Evolutionary conservation across 192 early-diverging fungal genomes (phyloP), one percentile per base, ranked within the genome.

Genomic region (Diversispora eburnea): DNA sequence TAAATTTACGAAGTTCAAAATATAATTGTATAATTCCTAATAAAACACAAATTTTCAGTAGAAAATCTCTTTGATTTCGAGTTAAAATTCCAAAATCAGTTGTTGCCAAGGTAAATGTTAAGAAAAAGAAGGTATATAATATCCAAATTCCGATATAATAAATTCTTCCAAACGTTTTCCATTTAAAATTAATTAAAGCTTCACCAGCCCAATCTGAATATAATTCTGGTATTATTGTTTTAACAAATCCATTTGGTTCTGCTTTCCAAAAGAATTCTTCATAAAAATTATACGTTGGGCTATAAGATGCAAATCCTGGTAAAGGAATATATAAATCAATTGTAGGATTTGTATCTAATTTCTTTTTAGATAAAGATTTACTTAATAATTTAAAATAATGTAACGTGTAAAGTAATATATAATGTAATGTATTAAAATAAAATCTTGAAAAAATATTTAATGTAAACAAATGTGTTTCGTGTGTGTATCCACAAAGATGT

Each of bases 131-230:
- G 6, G 20, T 19, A 17, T 47, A 65, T 15, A 48, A 5, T 5
- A 65, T 17, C 46, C 63, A 43, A n/a, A 45, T 65, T 22, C 8
- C 13, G 17, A 1, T 19, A 20, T 65, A 65, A 47, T 47, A 65
- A 19, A 15, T 9, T 65, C 7, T 47, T 19, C 63, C 63, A 65
- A 65, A 65, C 17, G 5, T 48, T 45, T 47, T 46, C 63, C 63
- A 65, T 65, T 65, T 65, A 22, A 65, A 65, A 45, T 65, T 65
- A 20, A 65, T 7, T 43, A 65, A 8, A 20, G 63, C 42, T 65
- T 65, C 63, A 8, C 22, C 20, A 20, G 43, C 22, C 64, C 64
- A 66, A 60, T 60, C 58, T 8, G 58, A 60, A 25, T 60, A 60
- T 10, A 60, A 9, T 10, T 12, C 10, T 5, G 33, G 3, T 59